These are phyloP conservation scores for Neurospora intermedia DNA, from an alignment of 495 filamentous ascomycete genomes.

Conservation along the genomic window DNA sequence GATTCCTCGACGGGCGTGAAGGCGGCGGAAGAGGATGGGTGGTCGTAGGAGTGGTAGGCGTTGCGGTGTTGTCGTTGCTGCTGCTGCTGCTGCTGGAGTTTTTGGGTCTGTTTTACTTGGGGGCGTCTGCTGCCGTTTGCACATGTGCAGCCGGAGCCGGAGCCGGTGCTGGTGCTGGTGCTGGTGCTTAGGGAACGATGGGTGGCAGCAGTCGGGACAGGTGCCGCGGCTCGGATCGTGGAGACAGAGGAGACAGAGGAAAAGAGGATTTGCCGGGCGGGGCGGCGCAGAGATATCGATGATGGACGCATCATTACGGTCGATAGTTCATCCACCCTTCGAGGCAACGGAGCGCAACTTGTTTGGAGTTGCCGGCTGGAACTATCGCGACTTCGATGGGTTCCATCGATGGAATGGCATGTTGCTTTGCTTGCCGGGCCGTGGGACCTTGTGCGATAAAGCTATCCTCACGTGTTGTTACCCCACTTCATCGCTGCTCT, in stretches of 20 bases:
- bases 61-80: constrained; percentile 13
- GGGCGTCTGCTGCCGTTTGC: not conserved
- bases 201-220: not conserved
- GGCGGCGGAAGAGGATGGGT: constrained; percentile 43
- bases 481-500: not conserved
- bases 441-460: not conserved
- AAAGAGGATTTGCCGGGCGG: not conserved
- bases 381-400: not conserved
- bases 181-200: not conserved
- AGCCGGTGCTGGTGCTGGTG: not conserved
- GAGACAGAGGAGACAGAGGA: not conserved
- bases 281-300: not conserved
- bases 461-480: not conserved
- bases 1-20: constrained; percentile 62
- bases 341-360: not conserved
- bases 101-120: not conserved
- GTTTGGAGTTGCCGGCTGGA: not conserved
- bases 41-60: constrained; percentile 63
- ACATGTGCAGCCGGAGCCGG: not conserved
- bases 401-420: not conserved
- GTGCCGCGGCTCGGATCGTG: not conserved
- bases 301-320: not conserved
- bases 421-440: not conserved
- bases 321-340: not conserved
- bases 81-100: not conserved